A percentile compares a stretch with the other conserved stretches of the same genome.
Conservation (phyloP, 108 stramenopile species). For the Cyclotella atomus region DNA sequence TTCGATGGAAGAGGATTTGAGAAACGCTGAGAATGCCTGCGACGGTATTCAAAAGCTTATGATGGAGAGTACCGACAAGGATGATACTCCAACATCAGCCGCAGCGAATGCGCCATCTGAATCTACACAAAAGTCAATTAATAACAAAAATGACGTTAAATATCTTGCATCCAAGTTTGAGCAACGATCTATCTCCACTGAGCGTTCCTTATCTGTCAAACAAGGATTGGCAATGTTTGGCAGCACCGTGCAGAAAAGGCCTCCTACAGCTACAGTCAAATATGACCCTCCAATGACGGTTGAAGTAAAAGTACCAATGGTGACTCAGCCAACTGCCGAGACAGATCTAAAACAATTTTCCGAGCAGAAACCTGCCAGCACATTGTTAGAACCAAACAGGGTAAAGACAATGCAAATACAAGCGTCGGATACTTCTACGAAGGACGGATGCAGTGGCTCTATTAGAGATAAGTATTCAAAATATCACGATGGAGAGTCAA, state of each 20-base stretch:
- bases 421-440: no score
- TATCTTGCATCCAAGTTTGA: constrained; percentile 16
- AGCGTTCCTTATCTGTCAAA: background rate
- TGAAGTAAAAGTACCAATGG: no score
- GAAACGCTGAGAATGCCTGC: background rate
- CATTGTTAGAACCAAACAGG: no score
- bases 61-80: no score
- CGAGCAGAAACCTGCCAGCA: no score
- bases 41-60: background rate
- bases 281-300: background rate
- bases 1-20: constrained; percentile 1
- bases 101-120: background rate
- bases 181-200: background rate
- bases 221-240: background rate
- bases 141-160: background rate
- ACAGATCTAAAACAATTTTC: no score
- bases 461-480: no score
- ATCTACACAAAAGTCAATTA: background rate
- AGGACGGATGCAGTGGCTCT: no score
- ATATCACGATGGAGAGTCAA: no score
- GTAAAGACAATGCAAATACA: no score
- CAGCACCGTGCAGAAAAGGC: background rate
- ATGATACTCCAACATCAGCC: background rate
- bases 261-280: background rate
- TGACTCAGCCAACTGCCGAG: no score